These are phyloP conservation scores for Pythium graminicola DNA, from an alignment of 352 stramenopile genomes.

Conservation along the genomic window DNA sequence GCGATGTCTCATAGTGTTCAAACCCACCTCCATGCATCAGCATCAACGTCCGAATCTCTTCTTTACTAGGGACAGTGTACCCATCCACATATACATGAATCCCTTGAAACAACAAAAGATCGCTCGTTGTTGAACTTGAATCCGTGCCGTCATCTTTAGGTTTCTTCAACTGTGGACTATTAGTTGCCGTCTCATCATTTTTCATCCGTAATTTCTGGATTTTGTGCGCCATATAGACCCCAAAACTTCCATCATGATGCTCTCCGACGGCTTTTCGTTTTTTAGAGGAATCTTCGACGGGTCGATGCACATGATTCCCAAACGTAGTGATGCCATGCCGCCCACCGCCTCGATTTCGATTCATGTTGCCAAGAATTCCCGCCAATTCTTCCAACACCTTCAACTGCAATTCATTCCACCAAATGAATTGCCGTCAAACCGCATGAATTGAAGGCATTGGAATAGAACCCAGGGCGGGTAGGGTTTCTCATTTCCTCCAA, in stretches of 20 bases:
- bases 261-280: constrained; percentile 59
- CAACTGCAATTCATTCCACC: not conserved
- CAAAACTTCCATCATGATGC: constrained; percentile 83
- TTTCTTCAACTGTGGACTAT: constrained; percentile 1
- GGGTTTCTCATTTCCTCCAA: constrained; percentile 9
- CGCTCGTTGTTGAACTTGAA: constrained; percentile 4
- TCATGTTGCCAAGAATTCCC: not conserved
- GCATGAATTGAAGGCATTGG: constrained; percentile 8
- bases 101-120: constrained; percentile 46
- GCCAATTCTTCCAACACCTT: constrained; percentile 7
- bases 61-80: constrained; percentile 76
- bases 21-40: constrained; percentile 75
- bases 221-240: constrained; percentile 90
- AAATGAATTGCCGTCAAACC: constrained; percentile 17
- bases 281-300: constrained; percentile 5
- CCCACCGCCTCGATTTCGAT: not conserved
- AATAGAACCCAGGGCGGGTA: not conserved
- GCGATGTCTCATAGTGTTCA: constrained; percentile 82
- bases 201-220: constrained; percentile 83
- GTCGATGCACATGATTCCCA: constrained; percentile 21
- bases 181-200: constrained; percentile 31
- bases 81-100: constrained; percentile 86
- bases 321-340: constrained; percentile 21
- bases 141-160: not conserved
- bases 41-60: constrained; percentile 79